Conservation (phyloP, 1,284 basidiomycete genomes). For the Boletus nobilissimus region DNA sequence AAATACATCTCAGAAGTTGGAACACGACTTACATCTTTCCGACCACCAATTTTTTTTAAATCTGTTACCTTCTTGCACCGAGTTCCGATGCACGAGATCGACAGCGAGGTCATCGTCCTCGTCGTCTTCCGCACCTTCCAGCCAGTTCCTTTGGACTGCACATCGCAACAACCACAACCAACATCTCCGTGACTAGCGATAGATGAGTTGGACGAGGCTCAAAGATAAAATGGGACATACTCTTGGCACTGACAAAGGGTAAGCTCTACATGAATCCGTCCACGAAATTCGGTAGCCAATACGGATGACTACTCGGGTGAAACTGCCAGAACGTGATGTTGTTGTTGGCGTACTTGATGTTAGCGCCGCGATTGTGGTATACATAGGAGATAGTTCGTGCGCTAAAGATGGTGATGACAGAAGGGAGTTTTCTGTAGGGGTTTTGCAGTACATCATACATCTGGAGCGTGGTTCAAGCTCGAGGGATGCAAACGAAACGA, state of each 20-base stretch:
- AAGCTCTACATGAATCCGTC: slow-evolving; percentile 99
- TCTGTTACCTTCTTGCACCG: slow-evolving; percentile 71
- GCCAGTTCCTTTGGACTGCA: slow-evolving; percentile 96
- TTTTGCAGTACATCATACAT: slow-evolving; percentile 68
- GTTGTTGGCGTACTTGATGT: slow-evolving; percentile 98
- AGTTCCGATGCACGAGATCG: slow-evolving; percentile 54
- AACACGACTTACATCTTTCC: slow-evolving; percentile 95
- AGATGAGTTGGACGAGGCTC: too few species aligned
- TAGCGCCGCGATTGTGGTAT: slow-evolving; percentile 89
- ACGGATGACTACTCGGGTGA: slow-evolving; percentile 93
- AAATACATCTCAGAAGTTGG: slow-evolving; percentile 81
- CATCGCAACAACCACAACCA: slow-evolving; percentile 92
- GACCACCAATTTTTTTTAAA: slow-evolving; percentile 96
- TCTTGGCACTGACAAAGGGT: slow-evolving; percentile 98
- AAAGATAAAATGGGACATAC: slow-evolving; percentile 56
- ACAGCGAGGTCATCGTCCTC: slow-evolving; percentile 50
- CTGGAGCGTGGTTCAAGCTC: slow-evolving; percentile 52
- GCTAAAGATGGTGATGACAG: slow-evolving; percentile 90
- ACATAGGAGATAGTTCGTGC: slow-evolving; percentile 90
- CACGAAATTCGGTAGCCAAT: slow-evolving; percentile 98
- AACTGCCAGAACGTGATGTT: slow-evolving; percentile 98
- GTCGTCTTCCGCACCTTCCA: slow-evolving; percentile 73
- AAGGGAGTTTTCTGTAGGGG: slow-evolving; percentile 66
- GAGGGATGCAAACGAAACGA: background rate
- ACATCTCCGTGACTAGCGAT: slow-evolving; percentile 91